Evolutionary conservation across 2,329 filamentous ascomycete species (phyloP), one percentile per base, ranked within the genome.

Genomic region (Aspergillus pseudotamarii): DNA sequence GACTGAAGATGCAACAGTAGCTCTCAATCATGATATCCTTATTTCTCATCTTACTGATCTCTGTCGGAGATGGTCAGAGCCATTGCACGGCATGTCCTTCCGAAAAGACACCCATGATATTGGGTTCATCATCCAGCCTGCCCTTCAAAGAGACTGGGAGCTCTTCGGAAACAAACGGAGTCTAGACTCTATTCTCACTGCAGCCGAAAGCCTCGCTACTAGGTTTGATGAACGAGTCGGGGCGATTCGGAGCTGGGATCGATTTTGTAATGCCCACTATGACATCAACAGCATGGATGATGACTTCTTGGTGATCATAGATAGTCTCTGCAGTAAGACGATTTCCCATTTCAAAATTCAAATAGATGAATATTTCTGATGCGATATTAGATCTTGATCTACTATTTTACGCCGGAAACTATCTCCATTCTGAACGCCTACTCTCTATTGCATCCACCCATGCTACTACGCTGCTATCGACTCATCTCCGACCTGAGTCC

Each of bases 31-130:
- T 5, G 43, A 23, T 23, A 14, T 23, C 3, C n/a, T 46, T 5
- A 23, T 46, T 23, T 46, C 43, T 21, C 43, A 23, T 8, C 10
- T 46, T 21, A 46, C 43, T 14, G 16, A 28, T 1, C 57, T 69
- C 2, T 65, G 64, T 26, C 58, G 56, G 4, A 50, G 30, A 26
- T 70, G 68, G 68, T 60, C 68, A 2, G 58, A 54, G 30, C 65
- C 67, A 1, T 55, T 70, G 8, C 66, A 70, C 32, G 46, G 26
- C 26, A 68, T 68, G 66, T 51, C 64, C 12, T 38, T 58, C 23
- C 79, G 83, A 32, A 85, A 77, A 11, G 82, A 86, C 60, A 86
- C 83, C 0, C 84, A 86, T 63, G 84, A 86, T 54, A 79, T 86
- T 65, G 82, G 83, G 0, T 86, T 86, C 65, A 85, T 86, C 5